Base-by-base conservation (phyloP, 805 yeast genomes). In the Candida pseudofarinosa region DNA sequence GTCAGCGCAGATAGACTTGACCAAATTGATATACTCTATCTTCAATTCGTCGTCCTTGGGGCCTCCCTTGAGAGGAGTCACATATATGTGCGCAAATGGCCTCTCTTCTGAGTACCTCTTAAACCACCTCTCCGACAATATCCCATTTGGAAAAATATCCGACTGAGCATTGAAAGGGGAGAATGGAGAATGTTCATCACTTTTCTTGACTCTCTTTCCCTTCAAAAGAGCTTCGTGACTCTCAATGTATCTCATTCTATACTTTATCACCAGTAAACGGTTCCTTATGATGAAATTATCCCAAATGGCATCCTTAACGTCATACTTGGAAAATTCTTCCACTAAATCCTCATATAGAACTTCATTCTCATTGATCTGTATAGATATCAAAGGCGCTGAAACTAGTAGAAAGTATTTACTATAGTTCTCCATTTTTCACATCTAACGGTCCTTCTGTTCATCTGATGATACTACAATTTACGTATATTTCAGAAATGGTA, bases 111-210 rank as follows among this genome's bases (percentile, higher is more conserved):
- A 44, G 43, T 70, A 70, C 49, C 68, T 70, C 26, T 43, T 40
- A 38, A 70, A 59, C 76, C 76, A 70, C 28, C 49, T 48, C 3
- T 43, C 41, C 10, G 67, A 58, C 4, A 70, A 15, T 43, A 62
- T 56, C 10, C 67, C 63, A 38, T 61, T 58, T 19, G 64, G 63
- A 37, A 56, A 59, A 26, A 61, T 28, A 23, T 52, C 49, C 4
- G 69, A 67, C n/a, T 50, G 39, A 2, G 53, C 43, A 39, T 66
- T 57, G 51, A 70, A 69, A 1, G 75, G 76, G 0, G 74, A 69
- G 4, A 59, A 38, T 4, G 33, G 38, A n/a, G 69, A 60, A 42
- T 67, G 72, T 8, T 46, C 3, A 35, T 35, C 19, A 10, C 19
- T 38, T 4, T 30, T 28, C 14, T 33, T 35, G 10, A 12, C 28